Evolutionary conservation across 2,329 filamentous ascomycete species (phyloP).

Genomic region (Corinectria fuckeliana): DNA sequence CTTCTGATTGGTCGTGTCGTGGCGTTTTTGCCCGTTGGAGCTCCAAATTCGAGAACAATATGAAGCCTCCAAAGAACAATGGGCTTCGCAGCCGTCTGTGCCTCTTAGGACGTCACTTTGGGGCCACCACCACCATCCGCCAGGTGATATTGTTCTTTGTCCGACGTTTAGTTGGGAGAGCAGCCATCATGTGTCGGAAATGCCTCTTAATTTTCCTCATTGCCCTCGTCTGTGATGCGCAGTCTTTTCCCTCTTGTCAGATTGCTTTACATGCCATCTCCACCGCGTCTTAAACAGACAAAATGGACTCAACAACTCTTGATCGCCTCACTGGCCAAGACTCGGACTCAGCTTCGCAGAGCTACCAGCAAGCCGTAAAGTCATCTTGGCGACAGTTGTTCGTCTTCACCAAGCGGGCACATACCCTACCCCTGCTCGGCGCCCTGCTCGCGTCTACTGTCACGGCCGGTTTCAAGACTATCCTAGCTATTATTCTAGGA

Average conservation of each 20-base stretch:
- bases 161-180: not conserved
- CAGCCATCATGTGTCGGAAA: not conserved
- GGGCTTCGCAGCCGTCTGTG: not conserved
- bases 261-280: not conserved
- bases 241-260: not conserved
- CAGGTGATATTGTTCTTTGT: conserved; percentile 35
- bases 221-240: not conserved
- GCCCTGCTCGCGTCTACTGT: conserved; percentile 64
- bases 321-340: not conserved
- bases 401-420: conserved; percentile 69
- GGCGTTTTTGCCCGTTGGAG: not conserved
- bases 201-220: not conserved
- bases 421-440: conserved; percentile 60
- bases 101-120: not conserved
- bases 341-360: not conserved
- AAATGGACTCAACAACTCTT: conserved; percentile 17
- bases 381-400: conserved; percentile 64
- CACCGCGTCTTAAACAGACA: not conserved
- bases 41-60: not conserved
- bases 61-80: conserved; percentile 5
- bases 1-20: not conserved
- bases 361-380: conserved; percentile 16
- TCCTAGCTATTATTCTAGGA: conserved; percentile 74
- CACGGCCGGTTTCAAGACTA: conserved; percentile 68
- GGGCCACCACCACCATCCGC: not conserved